phyloP scores from a whole-genome alignment of 2,329 filamentous ascomycete species.

The Chaetomium sp. region DNA sequence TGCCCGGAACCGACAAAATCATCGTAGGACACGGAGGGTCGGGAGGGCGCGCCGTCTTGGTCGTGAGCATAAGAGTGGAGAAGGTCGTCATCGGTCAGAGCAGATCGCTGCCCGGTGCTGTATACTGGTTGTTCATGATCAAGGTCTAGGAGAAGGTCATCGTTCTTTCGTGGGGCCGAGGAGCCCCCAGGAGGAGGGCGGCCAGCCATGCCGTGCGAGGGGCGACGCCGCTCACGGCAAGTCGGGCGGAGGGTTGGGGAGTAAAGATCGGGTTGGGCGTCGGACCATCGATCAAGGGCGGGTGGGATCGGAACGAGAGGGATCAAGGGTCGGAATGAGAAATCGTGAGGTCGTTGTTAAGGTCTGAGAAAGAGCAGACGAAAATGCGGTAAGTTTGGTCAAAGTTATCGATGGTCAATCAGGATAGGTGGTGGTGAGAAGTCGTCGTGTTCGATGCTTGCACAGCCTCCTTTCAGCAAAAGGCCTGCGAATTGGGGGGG shows the following conservation, averaged over 20 bases:
- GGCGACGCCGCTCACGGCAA: slow-evolving; percentile 27
- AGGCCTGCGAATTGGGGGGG: slow-evolving; percentile 10
- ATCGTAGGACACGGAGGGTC: slow-evolving; percentile 89
- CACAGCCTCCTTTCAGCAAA: slow-evolving; percentile 20
- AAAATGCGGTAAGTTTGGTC: background rate
- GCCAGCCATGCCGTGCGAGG: slow-evolving; percentile 50
- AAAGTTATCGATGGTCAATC: background rate
- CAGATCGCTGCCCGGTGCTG: slow-evolving; percentile 66
- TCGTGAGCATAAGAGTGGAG: slow-evolving; percentile 68
- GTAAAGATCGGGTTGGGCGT: background rate
- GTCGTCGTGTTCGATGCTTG: slow-evolving; percentile 11
- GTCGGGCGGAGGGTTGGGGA: background rate
- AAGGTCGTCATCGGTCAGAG: slow-evolving; percentile 65
- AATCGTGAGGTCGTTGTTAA: background rate
- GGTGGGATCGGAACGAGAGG: background rate
- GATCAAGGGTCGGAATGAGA: background rate
- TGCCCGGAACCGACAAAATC: slow-evolving; percentile 74
- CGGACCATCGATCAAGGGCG: slow-evolving; percentile 7
- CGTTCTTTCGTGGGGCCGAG: slow-evolving; percentile 37
- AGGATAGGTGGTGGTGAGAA: background rate
- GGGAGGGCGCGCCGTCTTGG: slow-evolving; percentile 55
- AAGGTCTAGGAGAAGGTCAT: slow-evolving; percentile 65
- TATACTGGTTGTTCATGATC: slow-evolving; percentile 67
- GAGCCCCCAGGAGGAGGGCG: slow-evolving; percentile 47
- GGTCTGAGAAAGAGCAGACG: background rate